A percentile compares a stretch with the other conserved stretches of the same genome.
phyloP scores from a whole-genome alignment of 2,329 filamentous ascomycete species.

The Ceratocystis smalleyi region DNA sequence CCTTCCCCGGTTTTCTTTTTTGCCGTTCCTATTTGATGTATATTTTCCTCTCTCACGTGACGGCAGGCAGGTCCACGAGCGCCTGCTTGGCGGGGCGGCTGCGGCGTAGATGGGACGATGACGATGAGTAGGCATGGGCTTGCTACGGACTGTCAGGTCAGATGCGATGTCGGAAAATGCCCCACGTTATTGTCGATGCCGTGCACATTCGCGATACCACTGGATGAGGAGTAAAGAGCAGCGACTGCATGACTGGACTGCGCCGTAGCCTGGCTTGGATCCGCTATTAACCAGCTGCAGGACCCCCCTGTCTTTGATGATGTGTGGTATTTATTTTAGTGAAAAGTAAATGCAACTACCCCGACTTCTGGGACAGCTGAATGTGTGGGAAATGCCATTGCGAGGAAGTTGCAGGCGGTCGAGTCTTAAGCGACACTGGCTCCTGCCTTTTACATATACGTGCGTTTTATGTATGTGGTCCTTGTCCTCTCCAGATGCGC shows the following conservation, averaged over 20 bases:
- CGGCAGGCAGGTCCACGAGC: background rate
- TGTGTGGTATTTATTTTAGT: background rate
- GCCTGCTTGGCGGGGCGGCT: background rate
- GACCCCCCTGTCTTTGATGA: background rate
- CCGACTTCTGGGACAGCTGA: background rate
- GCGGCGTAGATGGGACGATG: background rate
- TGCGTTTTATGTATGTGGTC: background rate
- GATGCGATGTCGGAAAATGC: background rate
- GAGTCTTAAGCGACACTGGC: background rate
- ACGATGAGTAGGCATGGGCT: background rate
- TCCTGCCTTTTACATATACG: background rate
- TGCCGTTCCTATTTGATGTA: background rate
- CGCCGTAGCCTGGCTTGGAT: too few species aligned
- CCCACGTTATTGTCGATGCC: background rate
- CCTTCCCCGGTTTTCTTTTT: background rate
- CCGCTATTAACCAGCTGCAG: too few species aligned
- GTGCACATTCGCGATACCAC: too few species aligned
- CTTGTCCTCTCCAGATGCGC: background rate
- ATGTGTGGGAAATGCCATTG: background rate
- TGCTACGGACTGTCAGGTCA: too few species aligned
- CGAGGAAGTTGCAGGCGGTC: background rate
- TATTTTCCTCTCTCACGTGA: background rate
- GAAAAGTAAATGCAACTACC: background rate
- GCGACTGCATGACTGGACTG: too few species aligned
- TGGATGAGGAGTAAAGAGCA: too few species aligned